Percentiles rank a stretch among this genome's conserved stretches.
Conservation (phyloP, 257 asterid genomes). For the Capsicum chinense region DNA sequence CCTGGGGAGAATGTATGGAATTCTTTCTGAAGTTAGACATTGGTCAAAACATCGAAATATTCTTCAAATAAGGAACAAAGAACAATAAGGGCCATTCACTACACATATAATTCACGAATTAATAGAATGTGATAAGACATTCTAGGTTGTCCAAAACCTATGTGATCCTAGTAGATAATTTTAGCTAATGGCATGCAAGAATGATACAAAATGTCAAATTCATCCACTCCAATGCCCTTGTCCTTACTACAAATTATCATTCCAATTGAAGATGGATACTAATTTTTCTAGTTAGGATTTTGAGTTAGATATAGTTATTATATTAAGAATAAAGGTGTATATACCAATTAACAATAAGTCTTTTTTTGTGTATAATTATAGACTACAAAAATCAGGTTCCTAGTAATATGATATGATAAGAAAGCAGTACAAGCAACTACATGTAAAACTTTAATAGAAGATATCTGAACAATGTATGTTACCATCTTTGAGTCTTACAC, state of each 20-base stretch:
- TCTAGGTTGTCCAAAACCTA: too few species aligned
- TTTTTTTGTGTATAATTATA: not conserved
- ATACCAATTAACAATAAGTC: not conserved
- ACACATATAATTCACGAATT: not conserved
- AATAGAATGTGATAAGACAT: not conserved
- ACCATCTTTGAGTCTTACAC: constrained; percentile 5
- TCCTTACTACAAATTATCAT: not conserved
- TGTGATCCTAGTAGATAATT: not conserved
- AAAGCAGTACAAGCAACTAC: not conserved
- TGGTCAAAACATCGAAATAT: not conserved
- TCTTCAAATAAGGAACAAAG: not conserved
- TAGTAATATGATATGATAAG: not conserved
- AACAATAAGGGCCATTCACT: not conserved
- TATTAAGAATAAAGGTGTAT: not conserved
- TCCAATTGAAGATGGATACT: not conserved
- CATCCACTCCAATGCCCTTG: not conserved
- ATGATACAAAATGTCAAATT: not conserved
- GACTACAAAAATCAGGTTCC: not conserved
- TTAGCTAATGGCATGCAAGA: not conserved
- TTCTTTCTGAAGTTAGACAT: not conserved
- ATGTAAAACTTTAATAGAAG: not conserved
- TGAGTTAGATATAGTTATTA: too few species aligned
- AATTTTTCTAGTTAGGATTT: too few species aligned
- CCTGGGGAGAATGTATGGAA: not conserved
- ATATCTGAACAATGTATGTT: not conserved